Evolutionary conservation across 2,329 filamentous ascomycete genomes (phyloP).

Genomic region (Apiospora koreana): DNA sequence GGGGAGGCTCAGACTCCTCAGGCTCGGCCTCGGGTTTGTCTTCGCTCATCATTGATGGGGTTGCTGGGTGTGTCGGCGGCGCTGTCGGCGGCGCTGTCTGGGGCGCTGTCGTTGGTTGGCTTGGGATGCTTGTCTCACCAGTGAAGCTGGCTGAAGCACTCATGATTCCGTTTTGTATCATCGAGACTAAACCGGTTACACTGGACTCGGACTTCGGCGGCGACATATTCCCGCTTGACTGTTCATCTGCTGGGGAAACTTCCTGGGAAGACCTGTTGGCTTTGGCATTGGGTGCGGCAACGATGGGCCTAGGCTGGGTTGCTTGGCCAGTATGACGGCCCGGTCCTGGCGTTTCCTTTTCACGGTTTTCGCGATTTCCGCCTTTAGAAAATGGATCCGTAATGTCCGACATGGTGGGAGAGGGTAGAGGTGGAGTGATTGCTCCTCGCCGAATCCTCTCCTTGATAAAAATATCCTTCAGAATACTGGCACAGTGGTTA

Average conservation of each 20-base stretch:
- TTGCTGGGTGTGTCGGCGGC: slow-evolving; percentile 38
- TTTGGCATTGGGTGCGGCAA: slow-evolving; percentile 14
- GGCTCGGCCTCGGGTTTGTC: slow-evolving; percentile 22
- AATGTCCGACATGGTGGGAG: slow-evolving; percentile 46
- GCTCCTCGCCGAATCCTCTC: slow-evolving; percentile 69
- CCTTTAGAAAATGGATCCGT: slow-evolving; percentile 34
- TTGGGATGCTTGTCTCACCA: background rate
- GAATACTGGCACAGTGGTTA: slow-evolving; percentile 81
- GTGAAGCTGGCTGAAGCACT: slow-evolving; percentile 21
- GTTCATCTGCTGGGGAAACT: slow-evolving; percentile 24
- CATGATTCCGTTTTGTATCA: slow-evolving; percentile 36
- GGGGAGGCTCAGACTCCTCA: slow-evolving; percentile 56
- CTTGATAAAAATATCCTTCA: slow-evolving; percentile 84
- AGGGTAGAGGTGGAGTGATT: slow-evolving; percentile 57
- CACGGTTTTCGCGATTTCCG: background rate
- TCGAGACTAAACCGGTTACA: slow-evolving; percentile 28
- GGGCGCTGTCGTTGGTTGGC: slow-evolving; percentile 1
- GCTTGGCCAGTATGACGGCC: slow-evolving; percentile 9
- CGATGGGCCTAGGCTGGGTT: slow-evolving; percentile 20
- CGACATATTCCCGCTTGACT: slow-evolving; percentile 16
- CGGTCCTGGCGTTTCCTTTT: slow-evolving; percentile 37
- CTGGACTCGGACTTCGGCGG: slow-evolving; percentile 26
- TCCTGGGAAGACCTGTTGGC: slow-evolving; percentile 20
- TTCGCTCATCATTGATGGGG: slow-evolving; percentile 35
- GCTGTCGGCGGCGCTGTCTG: background rate